A percentile compares a stretch with the other conserved stretches of the same genome.
Evolutionary conservation across 108 stramenopile species (phyloP).

Genomic region (Nitzschia sp.): DNA sequence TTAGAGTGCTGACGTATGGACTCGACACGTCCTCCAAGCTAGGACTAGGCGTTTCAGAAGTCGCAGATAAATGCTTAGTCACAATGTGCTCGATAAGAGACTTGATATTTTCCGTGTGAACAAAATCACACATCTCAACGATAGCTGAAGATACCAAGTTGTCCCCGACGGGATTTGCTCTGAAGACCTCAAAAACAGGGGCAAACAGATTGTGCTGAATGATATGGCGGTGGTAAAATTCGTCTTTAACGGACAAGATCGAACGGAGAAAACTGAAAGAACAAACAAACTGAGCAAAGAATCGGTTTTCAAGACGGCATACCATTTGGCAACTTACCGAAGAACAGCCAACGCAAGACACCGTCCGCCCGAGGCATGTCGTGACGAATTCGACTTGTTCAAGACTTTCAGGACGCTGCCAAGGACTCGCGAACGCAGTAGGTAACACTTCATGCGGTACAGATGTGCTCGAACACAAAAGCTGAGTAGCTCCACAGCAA

Average conservation of each 20-base stretch:
- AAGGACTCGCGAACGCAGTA: conserved; percentile 72
- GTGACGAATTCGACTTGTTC: conserved; percentile 2
- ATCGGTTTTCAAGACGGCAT: not conserved
- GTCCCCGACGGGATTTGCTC: conserved; percentile 78
- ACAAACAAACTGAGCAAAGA: too few species aligned
- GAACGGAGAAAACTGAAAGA: conserved; percentile 65
- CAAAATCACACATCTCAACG: conserved; percentile 88
- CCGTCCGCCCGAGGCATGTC: conserved; percentile 51
- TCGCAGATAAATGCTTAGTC: conserved; percentile 57
- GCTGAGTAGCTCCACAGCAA: conserved; percentile 80
- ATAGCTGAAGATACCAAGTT: conserved; percentile 83
- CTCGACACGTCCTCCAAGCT: conserved; percentile 81
- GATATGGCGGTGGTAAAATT: conserved; percentile 88
- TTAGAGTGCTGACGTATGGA: conserved; percentile 79
- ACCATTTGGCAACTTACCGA: conserved; percentile 33
- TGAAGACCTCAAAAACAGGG: conserved; percentile 86
- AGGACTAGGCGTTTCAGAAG: conserved; percentile 22
- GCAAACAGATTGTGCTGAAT: conserved; percentile 82
- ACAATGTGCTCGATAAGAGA: conserved; percentile 86
- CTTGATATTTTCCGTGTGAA: conserved; percentile 76
- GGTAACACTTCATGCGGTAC: conserved; percentile 82
- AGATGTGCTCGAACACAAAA: conserved; percentile 87
- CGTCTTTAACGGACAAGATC: conserved; percentile 82
- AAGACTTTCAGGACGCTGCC: conserved; percentile 65
- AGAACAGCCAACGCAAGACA: conserved; percentile 79